Evolutionary conservation across 2,329 filamentous ascomycete genomes (phyloP), one percentile per base, ranked within the genome.

Genomic region (Sodiomyces alkalinus): DNA sequence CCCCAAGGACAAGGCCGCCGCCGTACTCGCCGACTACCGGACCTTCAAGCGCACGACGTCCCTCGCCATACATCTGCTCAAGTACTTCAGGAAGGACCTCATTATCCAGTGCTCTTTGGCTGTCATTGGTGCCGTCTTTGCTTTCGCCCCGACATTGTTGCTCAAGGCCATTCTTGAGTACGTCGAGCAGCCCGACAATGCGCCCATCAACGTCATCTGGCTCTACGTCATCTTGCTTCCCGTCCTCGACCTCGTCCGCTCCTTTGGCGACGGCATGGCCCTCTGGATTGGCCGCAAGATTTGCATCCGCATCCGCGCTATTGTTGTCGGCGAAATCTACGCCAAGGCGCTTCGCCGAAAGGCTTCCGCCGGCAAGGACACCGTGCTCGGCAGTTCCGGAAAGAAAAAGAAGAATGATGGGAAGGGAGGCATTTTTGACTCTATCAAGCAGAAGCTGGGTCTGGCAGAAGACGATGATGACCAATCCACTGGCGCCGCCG

Each of bases 251-350:
- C 65, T 80, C 22, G 57, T 90, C 15, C 80, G 85, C 33, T 90
- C 87, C 5, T 62, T 92, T 14, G 75, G 75, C 18, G 83, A 90
- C 51, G 81, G 80, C 13, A 80, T 90, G 50, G 81, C 83, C 7
- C 64, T 98, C 0, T 98, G 82, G 80, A 79, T 92, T 33, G 90
- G 90, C 11, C 78, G 90, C 31, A 93, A 85, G 52, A 80, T 96
- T 36, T 94, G 86, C 53, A 87, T 98, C 42, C 78, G 83, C 36
- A 65, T 96, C 23, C 79, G 87, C 37, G 86, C 90, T 28, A 90
- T 98, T 46, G 85, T 98, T 36, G 83, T 98, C 39, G 90, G 90
- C 31, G 90, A 98, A 46, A 90, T 98, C 26, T 98, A 98, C 49
- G 81, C 85, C 32, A 98, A 98, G 56, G 83, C 90, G 2, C 65